Base-by-base conservation (phyloP, 2,329 filamentous ascomycete genomes). In the Pleoardoris graminearum region DNA sequence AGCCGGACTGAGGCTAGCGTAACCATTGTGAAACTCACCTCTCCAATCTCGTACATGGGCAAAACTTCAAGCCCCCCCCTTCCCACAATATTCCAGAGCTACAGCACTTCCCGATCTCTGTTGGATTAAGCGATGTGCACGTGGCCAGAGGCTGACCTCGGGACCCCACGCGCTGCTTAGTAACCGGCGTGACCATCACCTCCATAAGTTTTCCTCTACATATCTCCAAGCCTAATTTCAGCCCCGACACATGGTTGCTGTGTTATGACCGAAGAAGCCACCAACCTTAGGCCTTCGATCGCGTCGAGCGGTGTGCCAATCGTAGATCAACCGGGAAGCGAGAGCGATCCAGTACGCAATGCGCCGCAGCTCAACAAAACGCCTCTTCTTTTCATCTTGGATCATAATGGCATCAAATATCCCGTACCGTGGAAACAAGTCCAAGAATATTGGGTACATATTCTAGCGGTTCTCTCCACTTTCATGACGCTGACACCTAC, bases 381-480 rank as follows among this genome's bases (percentile, higher is more conserved):
- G 17, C 33, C 32, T 3, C 23, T 47, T 8, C 8, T 55, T 8
- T 54, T 45, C 21, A 29, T 57, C 25, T 19, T 23, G 19, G 55
- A 57, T 44, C 48, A 52, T 14, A 36, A 27, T 14, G 43, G 38
- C 27, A 38, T 44, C 16, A 39, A 43, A 29, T 51, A 49, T 21
- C 19, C 50, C 3, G 29, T 55, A 11, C 37, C 42, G 4, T 55
- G 38, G 30, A 38, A 48, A 12, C 11, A 43, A 19, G 51, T 10
- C 4, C 44, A 47, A 21, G 39, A 51, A 2, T 58, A 50, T 39
- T n/a, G 17, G 14, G 55, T 58, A 41, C 37, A n/a, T 33, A n/a
- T 27, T 17, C 10, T 16, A 12, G 12, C 7, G 4, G 3, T 21
- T 22, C 4, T 23, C 8, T n/a, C n/a, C n/a, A 14, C 7, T 3